Conservation (phyloP, 2,329 filamentous ascomycete genomes). For the Zymoseptoria passerinii region DNA sequence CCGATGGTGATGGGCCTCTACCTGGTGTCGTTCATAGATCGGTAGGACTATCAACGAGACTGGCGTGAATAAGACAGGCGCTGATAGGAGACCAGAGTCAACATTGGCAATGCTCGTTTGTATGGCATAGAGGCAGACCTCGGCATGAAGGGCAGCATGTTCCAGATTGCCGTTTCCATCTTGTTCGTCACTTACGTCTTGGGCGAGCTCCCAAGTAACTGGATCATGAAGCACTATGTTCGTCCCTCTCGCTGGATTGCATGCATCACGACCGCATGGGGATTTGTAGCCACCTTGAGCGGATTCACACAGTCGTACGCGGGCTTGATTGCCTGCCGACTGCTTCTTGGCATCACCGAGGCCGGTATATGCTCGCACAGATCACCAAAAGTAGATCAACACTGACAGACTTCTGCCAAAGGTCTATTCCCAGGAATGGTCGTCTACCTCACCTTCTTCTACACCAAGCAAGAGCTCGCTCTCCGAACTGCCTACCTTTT, state of each 20-base stretch:
- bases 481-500: constrained; percentile 40
- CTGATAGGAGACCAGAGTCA: constrained; percentile 3
- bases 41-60: constrained; percentile 37
- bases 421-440: constrained; percentile 13
- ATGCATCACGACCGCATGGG: constrained; percentile 52
- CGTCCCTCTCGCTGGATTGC: constrained; percentile 41
- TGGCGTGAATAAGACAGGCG: neutral
- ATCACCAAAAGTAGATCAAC: neutral
- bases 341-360: constrained; percentile 60
- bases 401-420: neutral
- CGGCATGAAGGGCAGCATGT: constrained; percentile 52
- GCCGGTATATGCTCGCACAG: constrained; percentile 43
- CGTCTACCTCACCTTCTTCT: constrained; percentile 41
- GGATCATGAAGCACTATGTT: constrained; percentile 36
- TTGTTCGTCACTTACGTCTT: constrained; percentile 39
- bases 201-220: constrained; percentile 37
- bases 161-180: constrained; percentile 47
- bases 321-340: constrained; percentile 55
- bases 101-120: constrained; percentile 51
- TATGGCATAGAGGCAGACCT: constrained; percentile 56
- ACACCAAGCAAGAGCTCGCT: constrained; percentile 36
- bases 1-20: constrained; percentile 61
- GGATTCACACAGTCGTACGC: constrained; percentile 59
- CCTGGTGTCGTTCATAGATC: constrained; percentile 65
- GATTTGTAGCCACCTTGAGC: constrained; percentile 57